Percentiles rank a stretch among this genome's conserved stretches.
Conservation (phyloP, 2,329 filamentous ascomycete genomes). For the Pseudogymnoascus sp. region DNA sequence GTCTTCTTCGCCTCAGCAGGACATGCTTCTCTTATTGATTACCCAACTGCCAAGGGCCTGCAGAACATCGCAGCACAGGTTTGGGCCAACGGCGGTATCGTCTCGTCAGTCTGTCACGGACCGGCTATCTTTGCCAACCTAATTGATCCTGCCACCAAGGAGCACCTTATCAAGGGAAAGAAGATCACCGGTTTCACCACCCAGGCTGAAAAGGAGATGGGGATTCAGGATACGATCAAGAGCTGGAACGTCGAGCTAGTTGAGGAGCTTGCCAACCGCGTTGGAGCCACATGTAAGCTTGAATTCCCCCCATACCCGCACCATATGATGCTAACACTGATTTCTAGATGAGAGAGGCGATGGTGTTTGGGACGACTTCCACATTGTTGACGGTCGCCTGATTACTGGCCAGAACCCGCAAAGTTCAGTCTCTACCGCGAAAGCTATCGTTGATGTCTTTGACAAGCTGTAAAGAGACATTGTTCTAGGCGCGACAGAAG, state of each 20-base stretch:
- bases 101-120: constrained; percentile 36
- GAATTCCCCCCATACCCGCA: neutral
- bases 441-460: constrained; percentile 25
- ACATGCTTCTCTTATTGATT: constrained; percentile 39
- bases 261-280: constrained; percentile 27
- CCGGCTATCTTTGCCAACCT: constrained; percentile 32
- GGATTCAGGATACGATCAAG: constrained; percentile 27
- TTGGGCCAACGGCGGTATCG: constrained; percentile 33
- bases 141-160: constrained; percentile 26
- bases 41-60: constrained; percentile 34
- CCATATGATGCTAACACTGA: neutral
- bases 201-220: constrained; percentile 31
- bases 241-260: constrained; percentile 28
- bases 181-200: constrained; percentile 34
- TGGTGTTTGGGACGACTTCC: constrained; percentile 27
- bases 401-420: constrained; percentile 37
- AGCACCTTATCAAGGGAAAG: constrained; percentile 32
- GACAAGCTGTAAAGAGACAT: neutral
- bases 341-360: constrained; percentile 4
- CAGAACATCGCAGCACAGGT: constrained; percentile 35
- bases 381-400: constrained; percentile 19
- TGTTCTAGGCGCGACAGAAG: neutral
- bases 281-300: constrained; percentile 29
- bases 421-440: constrained; percentile 31
- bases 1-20: constrained; percentile 37